Evolutionary conservation across 192 early-diverging fungal species (phyloP).

Genomic region (Lobulomyces angularis): DNA sequence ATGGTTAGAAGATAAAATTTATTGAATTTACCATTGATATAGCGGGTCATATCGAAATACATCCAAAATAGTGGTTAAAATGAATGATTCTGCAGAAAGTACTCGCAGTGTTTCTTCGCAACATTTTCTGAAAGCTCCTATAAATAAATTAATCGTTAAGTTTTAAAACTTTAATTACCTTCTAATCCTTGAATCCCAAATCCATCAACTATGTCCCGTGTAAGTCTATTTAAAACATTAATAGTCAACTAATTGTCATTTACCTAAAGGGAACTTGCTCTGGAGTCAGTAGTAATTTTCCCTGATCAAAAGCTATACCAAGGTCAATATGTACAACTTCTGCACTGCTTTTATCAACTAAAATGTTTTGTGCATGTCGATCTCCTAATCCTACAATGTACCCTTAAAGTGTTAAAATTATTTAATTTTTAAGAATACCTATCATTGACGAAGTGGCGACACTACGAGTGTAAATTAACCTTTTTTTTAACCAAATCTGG

Average conservation of each 20-base stretch:
- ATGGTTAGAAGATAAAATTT: neutral
- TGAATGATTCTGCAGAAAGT: slow-evolving; percentile 65
- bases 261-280: slow-evolving; percentile 88
- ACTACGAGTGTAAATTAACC: slow-evolving; percentile 60
- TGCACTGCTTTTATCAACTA: slow-evolving; percentile 67
- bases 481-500: slow-evolving; percentile 45
- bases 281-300: slow-evolving; percentile 70
- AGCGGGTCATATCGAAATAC: slow-evolving; percentile 90
- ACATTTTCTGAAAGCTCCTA: slow-evolving; percentile 65
- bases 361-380: slow-evolving; percentile 83
- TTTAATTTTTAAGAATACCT: no score
- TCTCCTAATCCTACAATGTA: slow-evolving; percentile 88
- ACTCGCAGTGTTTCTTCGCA: slow-evolving; percentile 70
- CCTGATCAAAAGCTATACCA: slow-evolving; percentile 93
- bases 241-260: no score
- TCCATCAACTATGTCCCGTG: slow-evolving; percentile 54
- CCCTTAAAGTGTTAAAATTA: no score
- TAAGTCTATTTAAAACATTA: no score
- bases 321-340: slow-evolving; percentile 93
- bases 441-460: slow-evolving; percentile 78
- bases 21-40: slow-evolving; percentile 43
- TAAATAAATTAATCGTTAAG: slow-evolving; percentile 59
- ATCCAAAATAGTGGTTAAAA: slow-evolving; percentile 77
- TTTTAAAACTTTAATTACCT: neutral
- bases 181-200: slow-evolving; percentile 1